These are phyloP conservation scores for Lophiostoma macrostomum DNA, from an alignment of 495 filamentous ascomycete genomes.

Conservation along the genomic window DNA sequence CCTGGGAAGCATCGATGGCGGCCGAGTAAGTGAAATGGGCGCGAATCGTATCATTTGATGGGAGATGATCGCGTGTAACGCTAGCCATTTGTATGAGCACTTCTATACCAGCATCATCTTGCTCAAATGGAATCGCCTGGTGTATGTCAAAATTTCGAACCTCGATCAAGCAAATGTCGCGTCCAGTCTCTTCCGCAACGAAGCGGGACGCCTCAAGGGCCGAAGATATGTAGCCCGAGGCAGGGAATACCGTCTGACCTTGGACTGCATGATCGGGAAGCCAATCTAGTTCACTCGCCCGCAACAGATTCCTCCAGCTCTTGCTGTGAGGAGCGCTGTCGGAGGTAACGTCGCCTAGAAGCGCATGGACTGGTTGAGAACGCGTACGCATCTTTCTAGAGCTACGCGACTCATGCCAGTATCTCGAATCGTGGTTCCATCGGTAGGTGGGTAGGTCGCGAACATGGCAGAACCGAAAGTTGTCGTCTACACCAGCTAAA, in stretches of 20 bases:
- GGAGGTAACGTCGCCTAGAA: neutral
- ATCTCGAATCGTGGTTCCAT: neutral
- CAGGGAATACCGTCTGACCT: constrained; percentile 8
- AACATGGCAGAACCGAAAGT: neutral
- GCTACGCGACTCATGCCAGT: constrained; percentile 1
- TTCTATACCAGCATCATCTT: neutral
- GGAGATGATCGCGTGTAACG: neutral
- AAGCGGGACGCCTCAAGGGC: neutral
- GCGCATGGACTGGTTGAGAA: neutral
- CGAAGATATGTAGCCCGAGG: constrained; percentile 5
- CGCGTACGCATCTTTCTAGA: neutral
- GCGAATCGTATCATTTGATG: neutral
- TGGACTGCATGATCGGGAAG: neutral
- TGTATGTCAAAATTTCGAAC: neutral
- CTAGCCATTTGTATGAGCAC: neutral
- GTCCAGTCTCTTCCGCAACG: neutral
- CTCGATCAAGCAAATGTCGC: neutral
- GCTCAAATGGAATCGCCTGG: neutral
- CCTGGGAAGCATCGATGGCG: neutral
- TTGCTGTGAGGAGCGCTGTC: neutral
- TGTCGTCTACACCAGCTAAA: neutral
- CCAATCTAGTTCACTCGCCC: neutral
- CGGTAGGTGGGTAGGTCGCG: constrained; percentile 2
- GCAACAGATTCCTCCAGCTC: constrained; percentile 2
- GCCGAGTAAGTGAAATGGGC: neutral